Percentiles rank a stretch among this genome's conserved stretches.
Conservation (phyloP, 2,329 filamentous ascomycete genomes). For the Cladophialophora psammophila region DNA sequence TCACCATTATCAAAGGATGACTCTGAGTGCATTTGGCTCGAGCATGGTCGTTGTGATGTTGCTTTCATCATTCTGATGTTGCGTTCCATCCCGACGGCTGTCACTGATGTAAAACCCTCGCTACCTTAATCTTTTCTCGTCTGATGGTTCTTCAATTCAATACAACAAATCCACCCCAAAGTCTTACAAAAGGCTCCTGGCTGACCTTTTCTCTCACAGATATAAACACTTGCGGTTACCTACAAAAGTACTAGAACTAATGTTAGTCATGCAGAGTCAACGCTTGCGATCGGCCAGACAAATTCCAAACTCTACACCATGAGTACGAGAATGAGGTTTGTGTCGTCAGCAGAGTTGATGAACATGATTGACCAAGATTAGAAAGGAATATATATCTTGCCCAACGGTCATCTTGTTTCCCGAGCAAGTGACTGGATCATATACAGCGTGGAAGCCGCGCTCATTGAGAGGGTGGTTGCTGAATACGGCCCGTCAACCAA, state of each 20-base stretch:
- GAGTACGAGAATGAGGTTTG: conserved; percentile 90
- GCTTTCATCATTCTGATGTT: conserved; percentile 78
- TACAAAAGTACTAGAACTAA: conserved; percentile 21
- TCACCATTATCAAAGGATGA: conserved; percentile 75
- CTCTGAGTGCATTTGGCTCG: conserved; percentile 99
- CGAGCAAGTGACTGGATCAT: conserved; percentile 98
- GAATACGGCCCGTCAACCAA: conserved; percentile 94
- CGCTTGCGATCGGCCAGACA: conserved; percentile 91
- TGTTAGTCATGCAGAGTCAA: conserved; percentile 71
- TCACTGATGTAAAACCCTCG: conserved; percentile 99
- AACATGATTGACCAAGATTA: conserved; percentile 57
- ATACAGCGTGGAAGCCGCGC: conserved; percentile 95
- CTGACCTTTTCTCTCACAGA: conserved; percentile 27
- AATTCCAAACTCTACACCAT: conserved; percentile 78
- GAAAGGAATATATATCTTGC: conserved; percentile 85
- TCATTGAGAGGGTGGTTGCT: conserved; percentile 85
- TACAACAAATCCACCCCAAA: conserved; percentile 22
- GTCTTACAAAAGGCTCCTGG: not conserved
- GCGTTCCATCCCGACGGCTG: conserved; percentile 65
- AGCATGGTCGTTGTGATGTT: conserved; percentile 75
- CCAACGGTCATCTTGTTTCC: conserved; percentile 94
- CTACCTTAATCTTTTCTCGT: conserved; percentile 91
- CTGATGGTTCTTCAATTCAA: conserved; percentile 66
- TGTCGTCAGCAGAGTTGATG: conserved; percentile 53
- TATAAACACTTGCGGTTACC: not conserved